Evolutionary conservation across 345 rosid species (phyloP).

Genomic region (Pugionium cornutum): DNA sequence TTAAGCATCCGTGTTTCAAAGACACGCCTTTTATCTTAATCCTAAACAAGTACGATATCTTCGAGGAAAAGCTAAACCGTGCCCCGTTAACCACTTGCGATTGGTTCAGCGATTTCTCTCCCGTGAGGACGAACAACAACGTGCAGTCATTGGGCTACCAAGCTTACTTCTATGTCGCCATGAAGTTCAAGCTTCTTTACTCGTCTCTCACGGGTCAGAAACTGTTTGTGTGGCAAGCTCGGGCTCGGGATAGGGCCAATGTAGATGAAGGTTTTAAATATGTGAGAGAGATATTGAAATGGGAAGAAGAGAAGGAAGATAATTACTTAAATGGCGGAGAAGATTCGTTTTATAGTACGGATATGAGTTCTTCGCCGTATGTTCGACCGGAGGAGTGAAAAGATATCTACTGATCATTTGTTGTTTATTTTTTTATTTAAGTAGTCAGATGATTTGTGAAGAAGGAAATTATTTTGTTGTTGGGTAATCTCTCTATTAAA

Average conservation of each 20-base stretch:
- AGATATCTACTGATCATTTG: neutral
- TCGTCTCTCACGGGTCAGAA: constrained; percentile 70
- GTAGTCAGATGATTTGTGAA: constrained; percentile 13
- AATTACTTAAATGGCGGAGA: constrained; percentile 68
- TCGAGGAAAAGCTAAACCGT: constrained; percentile 78
- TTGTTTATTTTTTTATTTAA: neutral
- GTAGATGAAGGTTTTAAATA: constrained; percentile 88
- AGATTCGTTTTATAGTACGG: constrained; percentile 93
- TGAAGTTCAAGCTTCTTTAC: constrained; percentile 93
- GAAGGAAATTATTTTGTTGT: too few species aligned
- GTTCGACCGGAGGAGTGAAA: constrained; percentile 36
- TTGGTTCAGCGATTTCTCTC: constrained; percentile 89
- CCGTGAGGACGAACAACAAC: constrained; percentile 61
- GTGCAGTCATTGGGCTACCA: constrained; percentile 81
- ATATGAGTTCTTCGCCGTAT: constrained; percentile 81
- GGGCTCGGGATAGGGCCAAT: constrained; percentile 72
- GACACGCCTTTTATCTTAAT: constrained; percentile 78
- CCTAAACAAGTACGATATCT: constrained; percentile 93
- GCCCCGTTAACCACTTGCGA: constrained; percentile 69
- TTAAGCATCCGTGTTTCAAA: constrained; percentile 86
- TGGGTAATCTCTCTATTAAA: too few species aligned
- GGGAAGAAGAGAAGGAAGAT: constrained; percentile 96
- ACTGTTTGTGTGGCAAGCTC: constrained; percentile 91
- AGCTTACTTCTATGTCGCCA: constrained; percentile 86
- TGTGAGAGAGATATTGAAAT: constrained; percentile 86